phyloP scores from a whole-genome alignment of 441 rosid genomes.

The Cnidoscolus chayamansa region DNA sequence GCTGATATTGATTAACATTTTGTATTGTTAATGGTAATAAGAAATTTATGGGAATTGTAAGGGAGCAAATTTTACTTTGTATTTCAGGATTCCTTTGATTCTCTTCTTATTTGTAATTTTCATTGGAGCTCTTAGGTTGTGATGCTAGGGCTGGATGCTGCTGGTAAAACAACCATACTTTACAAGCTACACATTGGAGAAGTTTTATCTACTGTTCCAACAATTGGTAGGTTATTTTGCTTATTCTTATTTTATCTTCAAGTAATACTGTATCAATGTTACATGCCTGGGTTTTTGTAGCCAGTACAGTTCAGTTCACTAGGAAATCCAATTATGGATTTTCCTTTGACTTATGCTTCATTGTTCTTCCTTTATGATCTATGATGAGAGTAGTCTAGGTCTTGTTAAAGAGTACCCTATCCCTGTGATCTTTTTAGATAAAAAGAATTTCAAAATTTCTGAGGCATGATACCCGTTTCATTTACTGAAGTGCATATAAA shows the following conservation, averaged over 20 bases:
- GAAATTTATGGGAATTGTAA: background rate
- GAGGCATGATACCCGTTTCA: no score
- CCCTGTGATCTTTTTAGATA: no score
- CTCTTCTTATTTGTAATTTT: constrained; percentile 15
- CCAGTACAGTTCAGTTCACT: no score
- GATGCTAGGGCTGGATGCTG: constrained; percentile 95
- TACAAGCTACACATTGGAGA: constrained; percentile 97
- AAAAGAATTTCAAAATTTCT: no score
- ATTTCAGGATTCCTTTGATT: background rate
- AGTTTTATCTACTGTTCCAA: constrained; percentile 93
- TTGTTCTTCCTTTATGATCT: no score
- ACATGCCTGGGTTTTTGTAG: no score
- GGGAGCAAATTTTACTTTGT: background rate
- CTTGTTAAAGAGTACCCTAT: no score
- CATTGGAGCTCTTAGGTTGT: constrained; percentile 61
- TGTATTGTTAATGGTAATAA: background rate
- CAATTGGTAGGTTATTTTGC: constrained; percentile 55
- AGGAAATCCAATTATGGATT: no score
- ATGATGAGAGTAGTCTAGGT: no score
- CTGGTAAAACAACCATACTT: constrained; percentile 92
- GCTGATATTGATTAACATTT: no score
- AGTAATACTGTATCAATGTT: background rate
- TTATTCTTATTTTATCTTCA: background rate
- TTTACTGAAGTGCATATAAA: no score
- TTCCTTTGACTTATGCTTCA: no score